These are phyloP conservation scores for Tetrahymena malaccensis DNA, from an alignment of 73 alveolate species.

Conservation along the genomic window DNA sequence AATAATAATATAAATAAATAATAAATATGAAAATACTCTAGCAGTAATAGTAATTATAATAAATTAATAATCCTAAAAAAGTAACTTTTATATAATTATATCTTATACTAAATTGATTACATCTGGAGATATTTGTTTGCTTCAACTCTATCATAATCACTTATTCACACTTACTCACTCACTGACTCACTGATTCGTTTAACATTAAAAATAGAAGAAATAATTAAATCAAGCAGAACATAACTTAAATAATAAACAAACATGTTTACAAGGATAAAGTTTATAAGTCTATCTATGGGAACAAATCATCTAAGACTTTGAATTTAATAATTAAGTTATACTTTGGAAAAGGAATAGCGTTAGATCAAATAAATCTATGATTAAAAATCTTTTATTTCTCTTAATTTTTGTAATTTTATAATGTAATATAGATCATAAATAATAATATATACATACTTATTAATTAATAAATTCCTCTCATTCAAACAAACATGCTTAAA, in stretches of 20 bases:
- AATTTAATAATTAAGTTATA: too few species aligned
- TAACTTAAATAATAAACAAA: background rate
- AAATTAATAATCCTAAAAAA: background rate
- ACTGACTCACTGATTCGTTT: background rate
- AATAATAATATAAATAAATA: background rate
- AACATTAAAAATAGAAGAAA: too few species aligned
- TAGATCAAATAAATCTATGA: background rate
- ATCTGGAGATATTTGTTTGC: background rate
- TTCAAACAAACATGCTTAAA: background rate
- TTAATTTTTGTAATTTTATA: background rate
- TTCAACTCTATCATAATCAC: background rate
- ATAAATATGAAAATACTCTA: background rate
- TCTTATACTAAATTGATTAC: background rate
- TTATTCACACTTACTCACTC: background rate
- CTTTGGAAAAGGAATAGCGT: background rate
- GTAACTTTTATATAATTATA: background rate
- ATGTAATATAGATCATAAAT: background rate
- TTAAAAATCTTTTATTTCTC: background rate
- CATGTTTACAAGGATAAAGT: too few species aligned
- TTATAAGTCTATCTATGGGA: background rate
- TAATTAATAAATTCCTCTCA: background rate
- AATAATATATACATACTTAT: background rate
- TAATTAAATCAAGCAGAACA: background rate
- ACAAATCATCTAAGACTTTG: background rate
- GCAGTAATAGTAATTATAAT: too few species aligned